Percentiles rank a stretch among this genome's conserved stretches.
phyloP scores from a whole-genome alignment of 306 rosid genomes.

The Vicia villosa region DNA sequence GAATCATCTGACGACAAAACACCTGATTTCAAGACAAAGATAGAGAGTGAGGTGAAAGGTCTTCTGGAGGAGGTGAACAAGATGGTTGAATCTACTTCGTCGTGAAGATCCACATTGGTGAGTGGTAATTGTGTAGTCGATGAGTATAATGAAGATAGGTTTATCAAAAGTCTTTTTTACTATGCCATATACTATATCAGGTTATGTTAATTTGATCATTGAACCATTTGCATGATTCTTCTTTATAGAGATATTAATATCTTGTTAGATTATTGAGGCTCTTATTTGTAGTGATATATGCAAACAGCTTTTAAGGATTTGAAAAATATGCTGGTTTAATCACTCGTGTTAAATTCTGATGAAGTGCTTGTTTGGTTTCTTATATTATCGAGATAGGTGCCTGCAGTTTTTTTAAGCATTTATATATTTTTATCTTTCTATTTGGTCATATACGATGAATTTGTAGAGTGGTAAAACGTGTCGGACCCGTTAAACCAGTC shows the following conservation, averaged over 20 bases:
- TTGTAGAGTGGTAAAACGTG: too few relatives aligned
- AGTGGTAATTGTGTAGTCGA: conserved; percentile 27
- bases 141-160: conserved; percentile 44
- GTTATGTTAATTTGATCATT: conserved; percentile 15
- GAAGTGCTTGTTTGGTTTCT: background rate
- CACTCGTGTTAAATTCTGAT: background rate
- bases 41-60: conserved; percentile 55
- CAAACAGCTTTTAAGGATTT: conserved; percentile 28
- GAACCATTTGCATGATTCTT: conserved; percentile 24
- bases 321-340: background rate
- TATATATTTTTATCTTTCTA: too few relatives aligned
- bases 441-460: too few relatives aligned
- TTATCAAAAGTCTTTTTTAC: conserved; percentile 8
- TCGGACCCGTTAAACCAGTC: too few relatives aligned
- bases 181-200: conserved; percentile 30
- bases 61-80: conserved; percentile 67
- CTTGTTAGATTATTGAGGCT: conserved; percentile 15
- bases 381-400: too few relatives aligned
- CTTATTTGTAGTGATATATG: conserved; percentile 24
- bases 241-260: conserved; percentile 33
- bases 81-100: conserved; percentile 49
- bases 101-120: conserved; percentile 36
- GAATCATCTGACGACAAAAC: conserved; percentile 47
- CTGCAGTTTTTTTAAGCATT: too few relatives aligned
- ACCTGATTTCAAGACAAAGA: conserved; percentile 43